These are phyloP conservation scores for Neofusicoccum parvum DNA, from an alignment of 2,329 filamentous ascomycete species.

Conservation along the genomic window DNA sequence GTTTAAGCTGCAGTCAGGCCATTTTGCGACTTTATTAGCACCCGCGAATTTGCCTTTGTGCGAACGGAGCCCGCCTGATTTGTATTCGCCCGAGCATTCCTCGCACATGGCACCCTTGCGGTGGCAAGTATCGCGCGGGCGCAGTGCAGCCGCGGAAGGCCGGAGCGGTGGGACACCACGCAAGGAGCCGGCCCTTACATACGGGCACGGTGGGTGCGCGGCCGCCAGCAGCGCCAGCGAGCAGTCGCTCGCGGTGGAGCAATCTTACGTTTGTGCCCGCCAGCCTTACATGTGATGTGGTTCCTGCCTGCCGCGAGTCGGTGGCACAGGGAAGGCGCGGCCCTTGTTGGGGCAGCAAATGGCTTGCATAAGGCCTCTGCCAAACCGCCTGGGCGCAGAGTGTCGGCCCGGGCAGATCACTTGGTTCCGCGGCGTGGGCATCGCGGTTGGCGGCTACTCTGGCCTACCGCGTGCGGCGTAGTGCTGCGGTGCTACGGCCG, in stretches of 20 bases:
- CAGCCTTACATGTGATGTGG: conserved; percentile 19
- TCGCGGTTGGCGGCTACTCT: background rate
- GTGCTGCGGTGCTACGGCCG: background rate
- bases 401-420: conserved; percentile 7
- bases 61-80: conserved; percentile 19
- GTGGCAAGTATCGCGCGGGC: conserved; percentile 13
- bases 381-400: background rate
- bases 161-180: conserved; percentile 19
- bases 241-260: conserved; percentile 12
- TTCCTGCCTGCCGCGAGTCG: conserved; percentile 9
- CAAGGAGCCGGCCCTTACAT: conserved; percentile 21
- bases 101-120: conserved; percentile 41
- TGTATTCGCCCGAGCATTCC: conserved; percentile 21
- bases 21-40: conserved; percentile 12
- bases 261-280: conserved; percentile 19
- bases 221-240: background rate
- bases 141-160: conserved; percentile 21
- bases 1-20: conserved; percentile 19
- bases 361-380: conserved; percentile 9
- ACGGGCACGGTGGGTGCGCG: background rate
- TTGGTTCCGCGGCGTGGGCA: background rate
- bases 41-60: conserved; percentile 14
- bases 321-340: conserved; percentile 5
- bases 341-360: conserved; percentile 17
- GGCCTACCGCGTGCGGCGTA: too few relatives aligned